Evolutionary conservation across 1,284 basidiomycete genomes (phyloP).

Genomic region (Ganoderma leucocontextum): DNA sequence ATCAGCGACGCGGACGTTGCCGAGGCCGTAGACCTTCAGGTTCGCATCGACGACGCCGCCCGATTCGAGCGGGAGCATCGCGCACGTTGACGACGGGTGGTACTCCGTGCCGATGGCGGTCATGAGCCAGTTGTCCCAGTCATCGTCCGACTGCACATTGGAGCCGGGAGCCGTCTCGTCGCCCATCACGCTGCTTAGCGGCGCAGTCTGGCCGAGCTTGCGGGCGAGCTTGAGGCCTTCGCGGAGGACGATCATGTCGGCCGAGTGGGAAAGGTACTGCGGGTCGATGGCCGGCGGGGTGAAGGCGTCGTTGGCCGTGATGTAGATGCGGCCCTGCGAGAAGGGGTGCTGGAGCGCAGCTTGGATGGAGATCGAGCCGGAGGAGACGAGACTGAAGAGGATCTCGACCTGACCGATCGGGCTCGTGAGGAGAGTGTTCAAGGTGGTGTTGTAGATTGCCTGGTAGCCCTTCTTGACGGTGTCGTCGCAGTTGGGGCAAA

Average conservation of each 20-base stretch:
- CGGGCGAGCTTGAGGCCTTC: constrained; percentile 64
- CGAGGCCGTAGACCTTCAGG: constrained; percentile 68
- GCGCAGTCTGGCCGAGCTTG: constrained; percentile 49
- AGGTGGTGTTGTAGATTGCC: constrained; percentile 61
- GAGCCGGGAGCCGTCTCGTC: constrained; percentile 51
- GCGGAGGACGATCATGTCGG: constrained; percentile 64
- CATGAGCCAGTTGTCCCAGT: constrained; percentile 57
- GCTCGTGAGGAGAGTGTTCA: constrained; percentile 52
- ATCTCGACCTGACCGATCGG: constrained; percentile 68
- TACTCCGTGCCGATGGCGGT: constrained; percentile 53
- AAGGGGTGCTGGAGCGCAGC: constrained; percentile 75
- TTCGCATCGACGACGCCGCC: constrained; percentile 75
- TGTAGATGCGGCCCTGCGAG: constrained; percentile 47
- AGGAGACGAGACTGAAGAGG: constrained; percentile 63
- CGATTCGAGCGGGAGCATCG: constrained; percentile 66
- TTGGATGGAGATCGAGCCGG: constrained; percentile 59
- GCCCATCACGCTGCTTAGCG: constrained; percentile 46
- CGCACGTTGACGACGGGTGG: constrained; percentile 67
- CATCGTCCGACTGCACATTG: constrained; percentile 49
- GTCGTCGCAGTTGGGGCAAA: constrained; percentile 56
- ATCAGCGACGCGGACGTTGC: constrained; percentile 38
- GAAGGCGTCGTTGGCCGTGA: constrained; percentile 64
- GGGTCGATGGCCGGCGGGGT: constrained; percentile 68
- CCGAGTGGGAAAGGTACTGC: constrained; percentile 62
- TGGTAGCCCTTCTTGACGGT: constrained; percentile 70